A percentile compares a stretch with the other conserved stretches of the same genome.
These are phyloP conservation scores for Trichocladium uniseriatum DNA, from an alignment of 495 filamentous ascomycete genomes.

Conservation along the genomic window DNA sequence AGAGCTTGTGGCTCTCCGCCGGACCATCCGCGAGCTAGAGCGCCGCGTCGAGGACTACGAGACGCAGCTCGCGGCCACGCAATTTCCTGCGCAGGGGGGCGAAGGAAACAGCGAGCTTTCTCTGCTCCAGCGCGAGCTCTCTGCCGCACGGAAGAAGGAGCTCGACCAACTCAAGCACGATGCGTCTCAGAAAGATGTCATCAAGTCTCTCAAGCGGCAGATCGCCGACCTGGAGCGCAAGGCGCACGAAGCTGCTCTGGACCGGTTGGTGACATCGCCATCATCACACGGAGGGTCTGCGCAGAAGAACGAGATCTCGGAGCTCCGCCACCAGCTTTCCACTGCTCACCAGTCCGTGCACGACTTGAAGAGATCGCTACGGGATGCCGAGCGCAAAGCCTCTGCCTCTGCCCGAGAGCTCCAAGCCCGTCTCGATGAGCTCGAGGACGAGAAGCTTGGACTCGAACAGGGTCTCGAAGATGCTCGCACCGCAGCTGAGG, in stretches of 20 bases:
- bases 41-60: constrained; percentile 51
- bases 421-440: constrained; percentile 71
- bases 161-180: constrained; percentile 54
- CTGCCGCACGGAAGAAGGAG: constrained; percentile 55
- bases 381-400: constrained; percentile 58
- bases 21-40: constrained; percentile 51
- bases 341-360: constrained; percentile 51
- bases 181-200: constrained; percentile 46
- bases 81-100: constrained; percentile 45
- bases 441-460: constrained; percentile 83
- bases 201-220: constrained; percentile 40
- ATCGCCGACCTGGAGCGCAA: constrained; percentile 41
- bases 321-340: constrained; percentile 53
- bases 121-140: constrained; percentile 49
- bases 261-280: constrained; percentile 26
- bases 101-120: constrained; percentile 48
- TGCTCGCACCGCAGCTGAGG: constrained; percentile 59
- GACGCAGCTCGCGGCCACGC: constrained; percentile 34
- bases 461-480: constrained; percentile 75
- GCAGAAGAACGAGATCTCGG: constrained; percentile 52
- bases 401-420: constrained; percentile 75
- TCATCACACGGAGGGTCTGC: constrained; percentile 37
- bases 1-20: constrained; percentile 36
- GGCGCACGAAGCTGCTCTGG: constrained; percentile 35
- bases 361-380: constrained; percentile 43